Evolutionary conservation across 495 filamentous ascomycete species (phyloP).

Genomic region (Trichoderma orchidacearum): DNA sequence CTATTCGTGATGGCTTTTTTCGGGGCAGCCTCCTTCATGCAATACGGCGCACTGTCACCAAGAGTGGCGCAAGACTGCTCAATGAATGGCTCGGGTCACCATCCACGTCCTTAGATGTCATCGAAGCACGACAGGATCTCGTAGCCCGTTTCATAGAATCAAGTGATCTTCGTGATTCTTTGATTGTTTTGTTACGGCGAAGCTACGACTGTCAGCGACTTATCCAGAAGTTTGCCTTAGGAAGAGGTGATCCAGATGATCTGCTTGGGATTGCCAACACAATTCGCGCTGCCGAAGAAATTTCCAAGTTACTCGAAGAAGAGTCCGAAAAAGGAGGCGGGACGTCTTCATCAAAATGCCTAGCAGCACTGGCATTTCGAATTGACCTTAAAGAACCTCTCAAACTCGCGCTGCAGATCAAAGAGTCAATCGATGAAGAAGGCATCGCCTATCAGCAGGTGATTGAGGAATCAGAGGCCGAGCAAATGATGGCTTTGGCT

Average conservation of each 20-base stretch:
- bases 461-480: constrained; percentile 56
- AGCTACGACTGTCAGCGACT: constrained; percentile 81
- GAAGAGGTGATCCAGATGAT: constrained; percentile 89
- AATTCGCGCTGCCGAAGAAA: constrained; percentile 61
- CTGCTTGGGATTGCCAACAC: constrained; percentile 70
- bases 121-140: constrained; percentile 70
- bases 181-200: constrained; percentile 52
- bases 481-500: constrained; percentile 52
- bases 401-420: constrained; percentile 55
- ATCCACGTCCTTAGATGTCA: constrained; percentile 66
- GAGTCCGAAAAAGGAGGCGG: not conserved
- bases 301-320: constrained; percentile 32
- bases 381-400: constrained; percentile 56
- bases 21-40: constrained; percentile 81
- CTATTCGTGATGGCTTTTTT: constrained; percentile 56
- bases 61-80: constrained; percentile 74
- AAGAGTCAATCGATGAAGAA: constrained; percentile 82
- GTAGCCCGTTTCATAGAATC: constrained; percentile 59
- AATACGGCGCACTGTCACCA: constrained; percentile 78
- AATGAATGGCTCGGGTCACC: constrained; percentile 75
- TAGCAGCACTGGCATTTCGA: constrained; percentile 42
- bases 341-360: constrained; percentile 12
- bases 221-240: constrained; percentile 84
- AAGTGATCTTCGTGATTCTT: constrained; percentile 47
- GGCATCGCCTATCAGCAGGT: constrained; percentile 67